Evolutionary conservation across 768 basidiomycete genomes (phyloP).

Genomic region (Polyporus arcularius): DNA sequence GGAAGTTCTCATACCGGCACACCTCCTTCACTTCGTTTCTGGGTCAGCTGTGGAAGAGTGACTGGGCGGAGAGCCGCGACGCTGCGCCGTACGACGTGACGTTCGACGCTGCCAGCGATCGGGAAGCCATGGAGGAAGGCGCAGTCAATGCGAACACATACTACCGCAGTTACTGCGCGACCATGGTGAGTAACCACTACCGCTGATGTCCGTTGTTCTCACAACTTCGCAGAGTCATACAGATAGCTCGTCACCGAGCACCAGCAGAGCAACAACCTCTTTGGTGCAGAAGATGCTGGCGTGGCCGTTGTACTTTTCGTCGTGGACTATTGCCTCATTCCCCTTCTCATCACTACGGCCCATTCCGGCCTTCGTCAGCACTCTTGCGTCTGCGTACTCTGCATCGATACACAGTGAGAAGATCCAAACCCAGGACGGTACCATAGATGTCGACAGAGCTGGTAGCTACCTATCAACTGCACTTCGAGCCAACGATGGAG

Average conservation of each 20-base stretch:
- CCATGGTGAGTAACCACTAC: constrained; percentile 32
- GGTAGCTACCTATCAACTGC: neutral
- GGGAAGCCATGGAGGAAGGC: constrained; percentile 43
- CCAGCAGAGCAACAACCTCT: neutral
- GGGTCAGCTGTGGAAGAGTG: constrained; percentile 44
- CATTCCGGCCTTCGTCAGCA: constrained; percentile 34
- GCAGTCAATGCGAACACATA: constrained; percentile 37
- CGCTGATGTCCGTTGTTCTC: neutral
- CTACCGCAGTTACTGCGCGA: constrained; percentile 44
- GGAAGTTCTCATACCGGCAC: constrained; percentile 42
- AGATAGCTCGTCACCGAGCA: neutral
- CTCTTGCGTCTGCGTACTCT: neutral
- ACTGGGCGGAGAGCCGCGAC: constrained; percentile 51
- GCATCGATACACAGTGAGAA: neutral
- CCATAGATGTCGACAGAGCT: neutral
- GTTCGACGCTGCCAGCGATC: constrained; percentile 44
- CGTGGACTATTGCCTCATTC: constrained; percentile 38
- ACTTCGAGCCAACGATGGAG: constrained; percentile 46
- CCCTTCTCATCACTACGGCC: constrained; percentile 41
- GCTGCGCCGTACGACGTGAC: constrained; percentile 50
- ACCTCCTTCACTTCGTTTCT: constrained; percentile 35
- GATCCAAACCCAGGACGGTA: neutral
- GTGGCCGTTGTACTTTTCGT: constrained; percentile 29
- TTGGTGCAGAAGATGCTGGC: neutral
- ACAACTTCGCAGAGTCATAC: neutral